Evolutionary conservation across 2,329 filamentous ascomycete species (phyloP).

Genomic region (Colletotrichum magnum): DNA sequence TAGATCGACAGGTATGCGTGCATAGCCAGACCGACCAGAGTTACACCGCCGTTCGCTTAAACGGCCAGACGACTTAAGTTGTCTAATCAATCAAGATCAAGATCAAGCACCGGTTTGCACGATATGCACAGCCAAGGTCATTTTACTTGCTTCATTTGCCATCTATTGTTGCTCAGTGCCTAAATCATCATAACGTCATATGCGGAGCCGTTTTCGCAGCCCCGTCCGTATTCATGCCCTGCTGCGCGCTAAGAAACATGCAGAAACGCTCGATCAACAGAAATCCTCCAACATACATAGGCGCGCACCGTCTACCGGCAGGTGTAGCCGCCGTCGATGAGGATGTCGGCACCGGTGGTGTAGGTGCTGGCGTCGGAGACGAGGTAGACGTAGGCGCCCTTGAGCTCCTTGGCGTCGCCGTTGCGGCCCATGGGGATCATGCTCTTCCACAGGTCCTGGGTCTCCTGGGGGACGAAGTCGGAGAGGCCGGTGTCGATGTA

Average conservation of each 20-base stretch:
- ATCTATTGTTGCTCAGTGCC: not conserved
- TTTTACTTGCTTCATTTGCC: not conserved
- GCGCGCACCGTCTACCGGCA: slow-evolving; percentile 52
- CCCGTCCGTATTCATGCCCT: slow-evolving; percentile 17
- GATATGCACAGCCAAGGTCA: too few relatives aligned
- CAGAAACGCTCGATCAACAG: too few relatives aligned
- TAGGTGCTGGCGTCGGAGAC: slow-evolving; percentile 82
- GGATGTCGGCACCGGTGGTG: slow-evolving; percentile 79
- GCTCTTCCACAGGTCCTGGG: slow-evolving; percentile 79
- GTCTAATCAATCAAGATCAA: too few relatives aligned
- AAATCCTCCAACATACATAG: not conserved
- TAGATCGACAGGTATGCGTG: too few relatives aligned
- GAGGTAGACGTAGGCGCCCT: slow-evolving; percentile 84
- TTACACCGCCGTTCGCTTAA: too few relatives aligned
- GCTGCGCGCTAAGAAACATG: slow-evolving; percentile 6
- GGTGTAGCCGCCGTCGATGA: slow-evolving; percentile 80
- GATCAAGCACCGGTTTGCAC: too few relatives aligned
- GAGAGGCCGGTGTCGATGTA: slow-evolving; percentile 79
- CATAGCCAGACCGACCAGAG: too few relatives aligned
- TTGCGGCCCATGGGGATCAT: slow-evolving; percentile 83
- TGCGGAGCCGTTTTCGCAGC: slow-evolving; percentile 13
- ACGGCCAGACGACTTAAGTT: too few relatives aligned
- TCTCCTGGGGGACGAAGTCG: slow-evolving; percentile 75
- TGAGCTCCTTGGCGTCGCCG: slow-evolving; percentile 78
- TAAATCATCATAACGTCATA: slow-evolving; percentile 31